phyloP scores from a whole-genome alignment of 257 asterid genomes.

The Ocimum tenuiflorum region DNA sequence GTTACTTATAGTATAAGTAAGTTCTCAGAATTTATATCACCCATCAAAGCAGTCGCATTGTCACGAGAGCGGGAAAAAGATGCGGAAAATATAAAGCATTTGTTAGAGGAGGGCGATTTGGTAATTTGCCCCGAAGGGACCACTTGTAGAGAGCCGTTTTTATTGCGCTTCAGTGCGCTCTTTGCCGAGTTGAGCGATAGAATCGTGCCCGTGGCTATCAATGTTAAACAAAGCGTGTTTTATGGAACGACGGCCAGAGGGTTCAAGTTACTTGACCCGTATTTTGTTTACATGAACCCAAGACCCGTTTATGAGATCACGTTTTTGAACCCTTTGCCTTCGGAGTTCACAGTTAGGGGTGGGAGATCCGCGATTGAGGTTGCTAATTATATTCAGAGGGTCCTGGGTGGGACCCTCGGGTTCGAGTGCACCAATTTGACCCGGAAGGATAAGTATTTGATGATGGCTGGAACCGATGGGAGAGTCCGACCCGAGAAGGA shows the following conservation, averaged over 20 bases:
- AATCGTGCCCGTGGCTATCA: slow-evolving; percentile 82
- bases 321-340: slow-evolving; percentile 58
- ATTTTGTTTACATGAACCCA: slow-evolving; percentile 86
- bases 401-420: slow-evolving; percentile 68
- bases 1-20: slow-evolving; percentile 82
- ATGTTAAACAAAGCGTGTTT: slow-evolving; percentile 56
- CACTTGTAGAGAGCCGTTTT: slow-evolving; percentile 72
- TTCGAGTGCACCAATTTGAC: slow-evolving; percentile 83
- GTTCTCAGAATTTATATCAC: slow-evolving; percentile 69
- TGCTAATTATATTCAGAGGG: slow-evolving; percentile 71
- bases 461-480: slow-evolving; percentile 87
- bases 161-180: slow-evolving; percentile 76
- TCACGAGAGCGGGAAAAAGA: slow-evolving; percentile 76
- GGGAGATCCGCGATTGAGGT: slow-evolving; percentile 79
- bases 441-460: slow-evolving; percentile 65
- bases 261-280: slow-evolving; percentile 59
- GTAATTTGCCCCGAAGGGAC: slow-evolving; percentile 91
- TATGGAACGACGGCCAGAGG: slow-evolving; percentile 84
- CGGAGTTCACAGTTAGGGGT: slow-evolving; percentile 45
- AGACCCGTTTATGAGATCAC: slow-evolving; percentile 78
- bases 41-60: slow-evolving; percentile 77
- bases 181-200: slow-evolving; percentile 81
- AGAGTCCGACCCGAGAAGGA: slow-evolving; percentile 34
- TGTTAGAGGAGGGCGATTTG: slow-evolving; percentile 69
- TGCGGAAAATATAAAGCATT: slow-evolving; percentile 51